phyloP scores from a whole-genome alignment of 352 stramenopile genomes.

The Phytophthora meadii region DNA sequence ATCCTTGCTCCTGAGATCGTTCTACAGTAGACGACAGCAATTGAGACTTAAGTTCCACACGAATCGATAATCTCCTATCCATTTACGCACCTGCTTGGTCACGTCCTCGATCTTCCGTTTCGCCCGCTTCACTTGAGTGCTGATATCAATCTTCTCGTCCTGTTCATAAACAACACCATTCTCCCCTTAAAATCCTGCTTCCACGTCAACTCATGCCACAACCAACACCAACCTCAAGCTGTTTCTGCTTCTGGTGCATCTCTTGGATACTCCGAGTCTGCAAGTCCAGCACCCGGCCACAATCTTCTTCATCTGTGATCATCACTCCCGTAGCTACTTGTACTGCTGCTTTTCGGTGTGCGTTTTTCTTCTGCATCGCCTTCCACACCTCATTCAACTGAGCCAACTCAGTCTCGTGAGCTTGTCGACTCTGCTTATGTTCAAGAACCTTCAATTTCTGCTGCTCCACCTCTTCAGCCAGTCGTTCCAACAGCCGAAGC shows the following conservation, averaged over 20 bases:
- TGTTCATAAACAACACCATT: constrained; percentile 12
- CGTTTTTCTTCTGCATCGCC: constrained; percentile 75
- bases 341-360: constrained; percentile 72
- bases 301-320: constrained; percentile 87
- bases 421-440: constrained; percentile 40
- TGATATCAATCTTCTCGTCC: constrained; percentile 80
- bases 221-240: constrained; percentile 48
- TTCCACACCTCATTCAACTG: constrained; percentile 70
- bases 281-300: constrained; percentile 67
- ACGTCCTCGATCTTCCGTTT: constrained; percentile 58
- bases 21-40: constrained; percentile 34
- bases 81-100: constrained; percentile 56
- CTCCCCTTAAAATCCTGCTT: not conserved
- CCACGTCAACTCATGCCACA: not conserved
- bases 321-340: constrained; percentile 73
- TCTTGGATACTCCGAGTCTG: constrained; percentile 81
- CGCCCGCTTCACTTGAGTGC: constrained; percentile 69
- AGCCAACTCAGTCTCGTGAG: constrained; percentile 59
- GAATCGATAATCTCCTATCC: not conserved
- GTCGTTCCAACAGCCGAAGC: constrained; percentile 49
- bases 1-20: constrained; percentile 72
- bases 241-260: constrained; percentile 71
- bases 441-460: constrained; percentile 61
- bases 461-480: constrained; percentile 53
- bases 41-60: not conserved